Evolutionary conservation across 2,329 filamentous ascomycete species (phyloP).

Genomic region (Aspergillus persii): DNA sequence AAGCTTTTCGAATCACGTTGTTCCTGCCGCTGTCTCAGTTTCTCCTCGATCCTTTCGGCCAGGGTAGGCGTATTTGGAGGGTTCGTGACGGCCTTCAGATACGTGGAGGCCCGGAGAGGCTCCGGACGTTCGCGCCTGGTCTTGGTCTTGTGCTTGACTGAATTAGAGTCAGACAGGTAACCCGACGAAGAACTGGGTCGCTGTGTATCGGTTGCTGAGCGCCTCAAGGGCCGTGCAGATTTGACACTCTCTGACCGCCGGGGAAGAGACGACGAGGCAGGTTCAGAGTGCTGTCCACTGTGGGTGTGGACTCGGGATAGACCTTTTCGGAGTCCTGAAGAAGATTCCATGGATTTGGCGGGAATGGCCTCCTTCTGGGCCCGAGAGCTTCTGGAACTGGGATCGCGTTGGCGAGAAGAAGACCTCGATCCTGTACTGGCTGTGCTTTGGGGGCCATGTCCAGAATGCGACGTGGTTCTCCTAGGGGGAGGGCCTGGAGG

Average conservation of each 20-base stretch:
- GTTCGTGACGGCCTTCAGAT: conserved; percentile 8
- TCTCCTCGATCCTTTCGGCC: conserved; percentile 36
- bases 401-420: conserved; percentile 1
- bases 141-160: conserved; percentile 1
- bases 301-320: background rate
- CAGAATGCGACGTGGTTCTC: background rate
- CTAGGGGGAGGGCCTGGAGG: conserved; percentile 1
- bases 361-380: background rate
- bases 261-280: conserved; percentile 1
- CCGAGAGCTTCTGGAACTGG: background rate
- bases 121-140: background rate
- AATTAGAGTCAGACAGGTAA: conserved; percentile 24
- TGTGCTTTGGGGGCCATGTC: background rate
- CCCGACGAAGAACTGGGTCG: conserved; percentile 17
- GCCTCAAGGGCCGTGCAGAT: conserved; percentile 6
- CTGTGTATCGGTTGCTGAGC: conserved; percentile 6
- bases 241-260: conserved; percentile 22
- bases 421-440: background rate
- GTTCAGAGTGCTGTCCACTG: background rate
- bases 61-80: conserved; percentile 17
- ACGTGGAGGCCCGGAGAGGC: background rate
- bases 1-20: conserved; percentile 18
- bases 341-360: background rate
- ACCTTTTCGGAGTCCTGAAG: background rate
- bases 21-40: conserved; percentile 30